phyloP scores from a whole-genome alignment of 2,329 filamentous ascomycete genomes.

The Fusarium newnesense region DNA sequence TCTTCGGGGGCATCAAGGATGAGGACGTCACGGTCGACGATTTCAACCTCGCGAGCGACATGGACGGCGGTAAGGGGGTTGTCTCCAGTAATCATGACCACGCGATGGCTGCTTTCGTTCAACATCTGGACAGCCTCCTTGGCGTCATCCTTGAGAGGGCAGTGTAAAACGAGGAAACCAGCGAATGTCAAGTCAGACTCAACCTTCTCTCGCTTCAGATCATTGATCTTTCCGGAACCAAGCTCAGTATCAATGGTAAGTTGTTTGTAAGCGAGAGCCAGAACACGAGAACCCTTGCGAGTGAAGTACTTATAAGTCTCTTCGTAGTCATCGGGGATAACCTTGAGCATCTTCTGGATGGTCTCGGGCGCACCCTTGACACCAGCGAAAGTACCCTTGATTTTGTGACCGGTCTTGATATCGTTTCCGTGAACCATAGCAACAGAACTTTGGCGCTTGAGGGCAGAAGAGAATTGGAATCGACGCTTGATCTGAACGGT shows the following conservation, averaged over 20 bases:
- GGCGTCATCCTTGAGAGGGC: constrained; percentile 95
- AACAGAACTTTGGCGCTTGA: constrained; percentile 96
- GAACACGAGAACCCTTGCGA: constrained; percentile 90
- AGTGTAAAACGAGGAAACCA: constrained; percentile 94
- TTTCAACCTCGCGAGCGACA: constrained; percentile 94
- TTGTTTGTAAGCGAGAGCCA: constrained; percentile 94
- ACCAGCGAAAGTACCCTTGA: constrained; percentile 88
- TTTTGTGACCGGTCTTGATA: constrained; percentile 76
- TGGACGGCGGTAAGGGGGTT: constrained; percentile 97
- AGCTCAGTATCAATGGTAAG: constrained; percentile 84
- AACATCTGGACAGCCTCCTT: constrained; percentile 95
- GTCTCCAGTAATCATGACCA: constrained; percentile 99
- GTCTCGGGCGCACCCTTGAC: constrained; percentile 99
- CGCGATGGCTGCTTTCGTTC: constrained; percentile 97
- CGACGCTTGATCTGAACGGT: constrained; percentile 94
- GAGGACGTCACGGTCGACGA: constrained; percentile 93
- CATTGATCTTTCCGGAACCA: constrained; percentile 86
- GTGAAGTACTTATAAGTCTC: constrained; percentile 99
- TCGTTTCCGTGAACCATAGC: constrained; percentile 82
- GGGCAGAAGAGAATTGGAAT: constrained; percentile 96
- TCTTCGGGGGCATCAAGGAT: constrained; percentile 96
- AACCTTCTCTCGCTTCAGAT: constrained; percentile 91
- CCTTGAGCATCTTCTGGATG: constrained; percentile 90
- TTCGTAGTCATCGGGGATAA: constrained; percentile 88
- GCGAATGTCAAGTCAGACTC: constrained; percentile 88